Evolutionary conservation across 2,329 filamentous ascomycete species (phyloP).

Genomic region (Ceratocystis lukuohia): DNA sequence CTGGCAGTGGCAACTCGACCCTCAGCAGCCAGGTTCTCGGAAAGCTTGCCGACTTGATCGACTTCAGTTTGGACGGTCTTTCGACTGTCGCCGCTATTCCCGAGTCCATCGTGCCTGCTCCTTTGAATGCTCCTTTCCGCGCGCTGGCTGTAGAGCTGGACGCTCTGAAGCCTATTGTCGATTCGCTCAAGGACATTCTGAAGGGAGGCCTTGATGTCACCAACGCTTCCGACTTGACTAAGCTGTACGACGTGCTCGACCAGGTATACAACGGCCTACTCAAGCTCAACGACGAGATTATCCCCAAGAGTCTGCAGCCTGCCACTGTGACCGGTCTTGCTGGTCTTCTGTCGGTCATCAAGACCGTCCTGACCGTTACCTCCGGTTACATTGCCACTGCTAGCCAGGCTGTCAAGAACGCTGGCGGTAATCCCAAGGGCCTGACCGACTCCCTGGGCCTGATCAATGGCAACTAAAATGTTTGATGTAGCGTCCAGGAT

Average conservation of each 20-base stretch:
- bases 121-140: conserved; percentile 6
- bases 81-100: conserved; percentile 7
- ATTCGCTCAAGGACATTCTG: not conserved
- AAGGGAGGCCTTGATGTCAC: not conserved
- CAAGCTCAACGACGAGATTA: not conserved
- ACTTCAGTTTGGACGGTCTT: conserved; percentile 7
- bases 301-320: conserved; percentile 6
- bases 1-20: not conserved
- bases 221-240: not conserved
- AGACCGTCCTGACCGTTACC: conserved; percentile 1
- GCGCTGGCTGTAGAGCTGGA: not conserved
- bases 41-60: conserved; percentile 2
- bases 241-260: conserved; percentile 9
- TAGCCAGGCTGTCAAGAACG: conserved; percentile 8
- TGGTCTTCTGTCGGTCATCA: conserved; percentile 9
- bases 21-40: not conserved
- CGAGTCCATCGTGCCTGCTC: conserved; percentile 5
- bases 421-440: not conserved
- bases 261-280: not conserved
- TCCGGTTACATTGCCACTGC: conserved; percentile 5
- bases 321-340: not conserved
- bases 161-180: conserved; percentile 4
- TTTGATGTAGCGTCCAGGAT: not conserved
- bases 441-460: not conserved
- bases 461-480: not conserved